Base-by-base conservation (phyloP, 129 eudicot genomes). In the Dittrichia graveolens region DNA sequence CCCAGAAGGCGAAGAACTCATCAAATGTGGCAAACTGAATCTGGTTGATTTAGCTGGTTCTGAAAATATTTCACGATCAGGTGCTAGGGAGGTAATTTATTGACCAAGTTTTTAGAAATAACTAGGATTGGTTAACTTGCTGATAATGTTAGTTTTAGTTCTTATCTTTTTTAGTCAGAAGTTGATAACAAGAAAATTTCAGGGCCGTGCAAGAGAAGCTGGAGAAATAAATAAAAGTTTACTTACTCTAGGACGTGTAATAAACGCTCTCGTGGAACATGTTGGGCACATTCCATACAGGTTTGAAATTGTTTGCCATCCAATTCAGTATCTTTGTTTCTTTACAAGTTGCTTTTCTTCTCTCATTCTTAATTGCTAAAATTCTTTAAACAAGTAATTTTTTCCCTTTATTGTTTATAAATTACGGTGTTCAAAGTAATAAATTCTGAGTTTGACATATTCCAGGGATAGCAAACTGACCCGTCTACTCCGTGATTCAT, bases 161-260 rank as follows among this genome's bases (percentile, higher is more conserved):
- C 78, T n/a, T 52, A 14, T 16, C 14, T 4, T 64, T 46, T 12
- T 1, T 50, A n/a, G n/a, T n/a, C n/a, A n/a, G n/a, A n/a, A n/a
- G n/a, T n/a, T n/a, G n/a, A n/a, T n/a, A n/a, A n/a, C n/a, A n/a
- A n/a, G n/a, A n/a, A n/a, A n/a, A n/a, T n/a, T 62, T 43, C 37
- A 94, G 98, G 97, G 96, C 10, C 96, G 98, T 76, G 98, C 98
- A 19, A 94, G 98, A 86, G 98, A 94, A 79, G 98, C 98, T 34
- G 96, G 97, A 56, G 98, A 94, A 77, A 94, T 90, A 69, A 90
- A 94, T 59, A 94, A 94, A 83, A 94, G 98, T 83, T 82, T 94
- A 58, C 97, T 94, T 55, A 90, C 97, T 64, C 71, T 94, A 47
- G 98, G 98, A 14, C 86, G 98, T 19, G 98, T 94, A n/a, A 94